Base-by-base conservation (phyloP, 2,329 filamentous ascomycete species). In the Aureobasidium musti region DNA sequence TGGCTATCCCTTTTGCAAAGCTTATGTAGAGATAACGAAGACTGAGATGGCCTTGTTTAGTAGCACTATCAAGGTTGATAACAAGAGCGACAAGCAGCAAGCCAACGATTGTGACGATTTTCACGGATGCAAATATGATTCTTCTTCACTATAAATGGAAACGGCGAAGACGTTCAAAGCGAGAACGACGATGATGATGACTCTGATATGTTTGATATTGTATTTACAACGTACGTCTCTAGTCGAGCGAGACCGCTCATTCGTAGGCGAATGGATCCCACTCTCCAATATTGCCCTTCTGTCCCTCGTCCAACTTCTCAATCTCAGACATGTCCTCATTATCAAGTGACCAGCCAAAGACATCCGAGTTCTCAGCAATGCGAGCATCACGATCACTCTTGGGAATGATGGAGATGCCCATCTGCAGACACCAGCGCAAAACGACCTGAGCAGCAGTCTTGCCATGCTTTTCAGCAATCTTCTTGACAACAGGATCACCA, bases 341-440 rank as follows among this genome's bases (percentile, higher is more conserved):
- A 67, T 77, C 73, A 11, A 79, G 72, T 68, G 74, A 72, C 61
- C 78, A 78, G 21, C 70, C 72, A 67, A 74, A 79, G 5, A 79
- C 67, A 30, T 77, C 74, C 1, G 74, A 76, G 63, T 79, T 79
- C 30, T 70, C 72, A 14, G 69, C 68, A 35, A 79, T 78, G 10
- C 76, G 66, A 19, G 70, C 69, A 1, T 76, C 74, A 0, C 74
- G 77, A 60, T 79, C 77, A 67, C 76, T 78, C 70, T 79, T 79
- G 0, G 77, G 77, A 2, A 79, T 72, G 2, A 77, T 74, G 39
- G 90, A 82, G 73, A 85, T 86, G 2, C 86, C 88, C 77, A 90
- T 91, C 77, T 96, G 90, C 77, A 95, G 76, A 70, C 89, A 90
- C 84, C 91, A 96, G 68, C 91, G 84, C 64, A 95, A 79, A 71